Base-by-base conservation (phyloP, 345 rosid genomes). In the Sisymbrium irio region DNA sequence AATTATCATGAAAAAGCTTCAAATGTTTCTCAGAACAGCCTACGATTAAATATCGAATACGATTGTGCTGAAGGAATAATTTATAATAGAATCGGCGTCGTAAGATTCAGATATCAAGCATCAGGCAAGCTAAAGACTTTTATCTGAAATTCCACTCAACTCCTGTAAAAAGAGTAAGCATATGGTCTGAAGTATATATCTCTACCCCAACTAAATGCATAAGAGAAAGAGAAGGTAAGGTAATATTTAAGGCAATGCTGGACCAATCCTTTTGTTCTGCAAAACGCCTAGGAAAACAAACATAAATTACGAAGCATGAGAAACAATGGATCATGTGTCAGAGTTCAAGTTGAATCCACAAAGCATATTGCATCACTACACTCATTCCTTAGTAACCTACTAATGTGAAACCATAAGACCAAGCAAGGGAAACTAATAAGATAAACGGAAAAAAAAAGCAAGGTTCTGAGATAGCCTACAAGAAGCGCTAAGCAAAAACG, bases 131-230 rank as follows among this genome's bases (percentile, higher is more conserved):
- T 46, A 50, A 9, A 57, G 36, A 37, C 25, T 65, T 58, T 18
- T 18, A 25, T 25, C 41, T 46, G 13, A 39, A 57, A 56, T 25
- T 25, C 13, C 33, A 45, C 36, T 20, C 40, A 73, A 54, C 57
- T 42, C 14, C 4, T 5, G 58, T 1, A 14, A 19, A 32, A 62
- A 14, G 18, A 33, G 14, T 14, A 50, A 61, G 53, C 6, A 62
- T 8, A 53, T 53, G 22, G 15, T 49, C 30, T 49, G 14, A 62
- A 41, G 39, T 62, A 62, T 35, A 46, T 66, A 47, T 62, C 15
- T 32, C 35, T 42, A 22, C 56, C 27, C 20, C 11, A 65, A 65
- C 72, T 36, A 73, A 65, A 55, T 45, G 65, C 49, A 46, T 30
- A 37, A 41, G 13, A 30, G 22, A 28, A 55, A 55, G 14, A 50